These are phyloP conservation scores for Cylindrotheca closterium DNA, from an alignment of 108 stramenopile genomes.

Conservation along the genomic window DNA sequence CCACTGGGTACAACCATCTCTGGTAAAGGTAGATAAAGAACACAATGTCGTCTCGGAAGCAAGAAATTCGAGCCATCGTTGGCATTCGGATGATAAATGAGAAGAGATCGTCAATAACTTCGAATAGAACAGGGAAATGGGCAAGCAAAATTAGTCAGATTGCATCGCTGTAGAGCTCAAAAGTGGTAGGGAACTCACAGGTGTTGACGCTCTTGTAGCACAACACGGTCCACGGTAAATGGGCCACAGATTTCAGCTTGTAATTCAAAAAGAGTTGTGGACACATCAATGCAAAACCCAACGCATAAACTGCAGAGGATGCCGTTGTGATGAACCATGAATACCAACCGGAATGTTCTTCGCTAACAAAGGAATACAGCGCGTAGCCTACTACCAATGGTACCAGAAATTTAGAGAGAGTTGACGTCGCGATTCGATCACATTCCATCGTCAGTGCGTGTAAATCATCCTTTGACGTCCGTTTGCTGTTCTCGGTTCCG, in stretches of 20 bases:
- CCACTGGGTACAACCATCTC: constrained; percentile 92
- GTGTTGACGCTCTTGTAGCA: constrained; percentile 92
- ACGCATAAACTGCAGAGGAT: constrained; percentile 80
- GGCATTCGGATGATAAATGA: constrained; percentile 97
- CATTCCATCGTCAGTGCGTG: constrained; percentile 74
- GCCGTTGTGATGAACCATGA: constrained; percentile 88
- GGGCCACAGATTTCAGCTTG: constrained; percentile 86
- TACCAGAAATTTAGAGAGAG: constrained; percentile 64
- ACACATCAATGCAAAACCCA: constrained; percentile 89
- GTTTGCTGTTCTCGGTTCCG: not conserved
- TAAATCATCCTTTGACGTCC: constrained; percentile 34
- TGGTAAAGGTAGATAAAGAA: constrained; percentile 96
- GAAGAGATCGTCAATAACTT: constrained; percentile 96
- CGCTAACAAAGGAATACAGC: constrained; percentile 63
- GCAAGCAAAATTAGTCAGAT: too few species aligned
- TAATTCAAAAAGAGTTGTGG: constrained; percentile 91
- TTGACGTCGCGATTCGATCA: constrained; percentile 78
- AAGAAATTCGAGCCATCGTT: constrained; percentile 91
- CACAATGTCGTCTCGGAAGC: constrained; percentile 95
- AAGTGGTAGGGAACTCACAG: too few species aligned
- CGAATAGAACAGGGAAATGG: too few species aligned
- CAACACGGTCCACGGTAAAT: constrained; percentile 88
- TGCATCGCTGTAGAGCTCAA: too few species aligned
- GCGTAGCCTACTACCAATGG: constrained; percentile 81
- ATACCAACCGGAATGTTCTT: constrained; percentile 86